These are phyloP conservation scores for Pluteus cervinus DNA, from an alignment of 768 basidiomycete species.

Conservation along the genomic window DNA sequence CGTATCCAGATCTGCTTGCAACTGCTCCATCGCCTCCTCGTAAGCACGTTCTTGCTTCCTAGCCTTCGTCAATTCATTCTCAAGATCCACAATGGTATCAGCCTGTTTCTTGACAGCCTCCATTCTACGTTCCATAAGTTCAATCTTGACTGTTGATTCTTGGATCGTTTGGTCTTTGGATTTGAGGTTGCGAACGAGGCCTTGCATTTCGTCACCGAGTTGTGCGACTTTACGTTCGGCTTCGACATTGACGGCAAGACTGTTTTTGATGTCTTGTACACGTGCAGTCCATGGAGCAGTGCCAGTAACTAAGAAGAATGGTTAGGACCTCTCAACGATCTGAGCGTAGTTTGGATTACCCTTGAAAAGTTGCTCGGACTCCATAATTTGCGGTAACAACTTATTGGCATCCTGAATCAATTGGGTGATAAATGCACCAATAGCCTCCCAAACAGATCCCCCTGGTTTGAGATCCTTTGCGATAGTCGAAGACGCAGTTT, in stretches of 20 bases:
- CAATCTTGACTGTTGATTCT: slow-evolving; percentile 87
- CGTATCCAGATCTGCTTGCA: slow-evolving; percentile 82
- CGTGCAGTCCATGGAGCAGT: slow-evolving; percentile 82
- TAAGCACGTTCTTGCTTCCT: slow-evolving; percentile 87
- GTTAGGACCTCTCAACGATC: neutral
- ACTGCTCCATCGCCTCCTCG: slow-evolving; percentile 89
- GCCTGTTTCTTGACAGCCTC: slow-evolving; percentile 89
- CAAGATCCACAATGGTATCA: slow-evolving; percentile 76
- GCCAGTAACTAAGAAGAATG: slow-evolving; percentile 48
- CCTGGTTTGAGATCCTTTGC: slow-evolving; percentile 64
- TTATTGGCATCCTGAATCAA: slow-evolving; percentile 67
- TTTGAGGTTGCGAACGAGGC: slow-evolving; percentile 77
- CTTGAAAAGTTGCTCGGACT: slow-evolving; percentile 72
- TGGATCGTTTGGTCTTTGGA: slow-evolving; percentile 88
- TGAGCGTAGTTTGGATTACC: slow-evolving; percentile 38
- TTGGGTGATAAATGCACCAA: slow-evolving; percentile 61
- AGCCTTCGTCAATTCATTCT: slow-evolving; percentile 71
- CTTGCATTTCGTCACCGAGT: slow-evolving; percentile 86
- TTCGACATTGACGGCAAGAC: slow-evolving; percentile 81
- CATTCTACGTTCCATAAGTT: slow-evolving; percentile 90
- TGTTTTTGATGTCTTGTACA: slow-evolving; percentile 77
- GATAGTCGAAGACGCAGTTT: slow-evolving; percentile 67
- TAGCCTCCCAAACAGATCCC: slow-evolving; percentile 69
- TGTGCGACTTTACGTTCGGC: slow-evolving; percentile 85
- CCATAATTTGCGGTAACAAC: slow-evolving; percentile 65